phyloP scores from a whole-genome alignment of 495 filamentous ascomycete genomes.

The Rusavskia elegans region DNA sequence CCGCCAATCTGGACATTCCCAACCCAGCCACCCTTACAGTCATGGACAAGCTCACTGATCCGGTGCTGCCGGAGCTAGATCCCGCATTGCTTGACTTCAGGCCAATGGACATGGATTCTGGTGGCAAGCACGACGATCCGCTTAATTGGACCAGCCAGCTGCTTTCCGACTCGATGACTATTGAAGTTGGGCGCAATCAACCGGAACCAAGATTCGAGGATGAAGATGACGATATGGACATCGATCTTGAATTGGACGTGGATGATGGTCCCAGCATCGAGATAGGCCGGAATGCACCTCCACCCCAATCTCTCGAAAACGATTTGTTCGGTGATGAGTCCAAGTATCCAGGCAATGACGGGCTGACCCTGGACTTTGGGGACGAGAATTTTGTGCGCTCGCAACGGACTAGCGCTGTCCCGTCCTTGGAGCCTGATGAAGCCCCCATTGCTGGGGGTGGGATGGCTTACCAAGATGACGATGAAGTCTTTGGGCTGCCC shows the following conservation, averaged over 20 bases:
- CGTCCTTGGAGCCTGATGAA: constrained; percentile 15
- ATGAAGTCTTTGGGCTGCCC: constrained; percentile 39
- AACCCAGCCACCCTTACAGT: constrained; percentile 26
- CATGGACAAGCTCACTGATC: constrained; percentile 15
- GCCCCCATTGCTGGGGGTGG: constrained; percentile 24
- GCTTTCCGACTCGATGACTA: constrained; percentile 43
- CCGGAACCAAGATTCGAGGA: constrained; percentile 33
- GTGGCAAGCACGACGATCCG: constrained; percentile 43
- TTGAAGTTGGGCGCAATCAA: constrained; percentile 26
- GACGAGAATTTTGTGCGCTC: constrained; percentile 25
- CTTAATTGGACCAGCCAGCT: constrained; percentile 51
- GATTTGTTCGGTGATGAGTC: constrained; percentile 56
- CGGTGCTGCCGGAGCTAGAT: constrained; percentile 40
- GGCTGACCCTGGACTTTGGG: constrained; percentile 35
- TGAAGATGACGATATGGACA: constrained; percentile 32
- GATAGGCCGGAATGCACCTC: constrained; percentile 66
- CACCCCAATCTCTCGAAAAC: constrained; percentile 47
- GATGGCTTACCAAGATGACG: constrained; percentile 27
- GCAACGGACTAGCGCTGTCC: constrained; percentile 15
- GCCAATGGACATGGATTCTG: constrained; percentile 39
- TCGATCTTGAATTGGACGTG: constrained; percentile 35
- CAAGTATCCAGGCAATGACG: constrained; percentile 25
- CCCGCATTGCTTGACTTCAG: constrained; percentile 59
- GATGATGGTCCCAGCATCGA: constrained; percentile 53
- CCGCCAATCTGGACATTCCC: constrained; percentile 26